These are phyloP conservation scores for Choanephora cucurbitarum DNA, from an alignment of 371 early-diverging fungal species.

Conservation along the genomic window DNA sequence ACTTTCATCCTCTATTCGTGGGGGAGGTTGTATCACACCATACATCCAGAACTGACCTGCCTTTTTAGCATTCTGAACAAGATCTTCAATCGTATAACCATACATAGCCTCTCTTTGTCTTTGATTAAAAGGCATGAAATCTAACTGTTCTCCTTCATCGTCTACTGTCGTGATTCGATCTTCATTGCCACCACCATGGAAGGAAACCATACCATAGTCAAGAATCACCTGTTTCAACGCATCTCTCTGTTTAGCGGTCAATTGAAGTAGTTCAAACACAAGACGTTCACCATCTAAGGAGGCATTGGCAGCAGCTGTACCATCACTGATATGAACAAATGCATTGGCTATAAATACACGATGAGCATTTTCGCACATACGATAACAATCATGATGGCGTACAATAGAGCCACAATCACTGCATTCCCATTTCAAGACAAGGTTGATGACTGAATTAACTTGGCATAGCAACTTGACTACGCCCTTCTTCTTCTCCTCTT, in stretches of 20 bases:
- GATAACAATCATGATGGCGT: constrained; percentile 19
- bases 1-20: neutral
- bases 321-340: constrained; percentile 26
- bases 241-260: constrained; percentile 11
- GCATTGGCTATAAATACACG: constrained; percentile 25
- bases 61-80: constrained; percentile 6
- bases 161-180: neutral
- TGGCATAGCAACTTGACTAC: neutral
- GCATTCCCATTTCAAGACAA: constrained; percentile 29
- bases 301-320: constrained; percentile 21
- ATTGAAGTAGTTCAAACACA: constrained; percentile 22
- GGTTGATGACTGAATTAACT: neutral
- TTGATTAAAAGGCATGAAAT: neutral
- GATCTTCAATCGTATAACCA: constrained; percentile 4
- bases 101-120: neutral
- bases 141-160: neutral
- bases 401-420: constrained; percentile 24
- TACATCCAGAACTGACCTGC: constrained; percentile 8
- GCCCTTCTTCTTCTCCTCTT: too few relatives aligned
- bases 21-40: neutral
- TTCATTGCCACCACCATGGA: neutral
- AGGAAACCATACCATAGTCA: constrained; percentile 20
- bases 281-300: constrained; percentile 35
- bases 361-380: constrained; percentile 20
- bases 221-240: constrained; percentile 17